Evolutionary conservation across 2,329 filamentous ascomycete species (phyloP).

Genomic region (Paraconiothyrium brasiliense): DNA sequence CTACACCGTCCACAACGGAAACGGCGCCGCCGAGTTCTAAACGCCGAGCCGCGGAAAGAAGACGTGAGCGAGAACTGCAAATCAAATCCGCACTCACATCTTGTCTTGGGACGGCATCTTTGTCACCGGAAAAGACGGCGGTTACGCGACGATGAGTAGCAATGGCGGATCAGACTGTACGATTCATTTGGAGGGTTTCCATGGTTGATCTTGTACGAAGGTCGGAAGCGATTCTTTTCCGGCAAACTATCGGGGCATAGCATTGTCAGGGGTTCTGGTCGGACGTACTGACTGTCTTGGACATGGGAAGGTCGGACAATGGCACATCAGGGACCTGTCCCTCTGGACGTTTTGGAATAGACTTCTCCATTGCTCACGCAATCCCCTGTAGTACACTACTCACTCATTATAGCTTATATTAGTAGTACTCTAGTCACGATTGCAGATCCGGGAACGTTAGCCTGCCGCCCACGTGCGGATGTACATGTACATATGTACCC

Average conservation of each 20-base stretch:
- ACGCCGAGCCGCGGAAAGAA: conserved; percentile 32
- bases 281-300: background rate
- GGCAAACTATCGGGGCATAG: background rate
- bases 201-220: conserved; percentile 4
- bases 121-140: conserved; percentile 36
- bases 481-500: conserved; percentile 1
- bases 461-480: conserved; percentile 5
- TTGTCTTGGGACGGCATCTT: conserved; percentile 24
- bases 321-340: conserved; percentile 13
- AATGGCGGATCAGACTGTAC: conserved; percentile 34
- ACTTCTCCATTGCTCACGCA: conserved; percentile 34
- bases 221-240: conserved; percentile 4
- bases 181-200: conserved; percentile 10
- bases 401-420: conserved; percentile 17
- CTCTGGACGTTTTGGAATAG: conserved; percentile 30
- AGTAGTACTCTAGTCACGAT: background rate
- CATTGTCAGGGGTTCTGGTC: background rate
- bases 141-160: conserved; percentile 20
- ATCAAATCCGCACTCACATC: conserved; percentile 20
- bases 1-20: conserved; percentile 54
- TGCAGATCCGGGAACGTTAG: conserved; percentile 6
- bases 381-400: conserved; percentile 22
- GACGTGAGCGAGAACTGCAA: conserved; percentile 18
- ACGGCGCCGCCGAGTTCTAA: conserved; percentile 51
- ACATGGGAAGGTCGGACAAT: background rate